Percentiles rank a stretch among this genome's conserved stretches.
These are phyloP conservation scores for Carex scoparia DNA, from an alignment of 176 grass and related monocot species.

Conservation along the genomic window DNA sequence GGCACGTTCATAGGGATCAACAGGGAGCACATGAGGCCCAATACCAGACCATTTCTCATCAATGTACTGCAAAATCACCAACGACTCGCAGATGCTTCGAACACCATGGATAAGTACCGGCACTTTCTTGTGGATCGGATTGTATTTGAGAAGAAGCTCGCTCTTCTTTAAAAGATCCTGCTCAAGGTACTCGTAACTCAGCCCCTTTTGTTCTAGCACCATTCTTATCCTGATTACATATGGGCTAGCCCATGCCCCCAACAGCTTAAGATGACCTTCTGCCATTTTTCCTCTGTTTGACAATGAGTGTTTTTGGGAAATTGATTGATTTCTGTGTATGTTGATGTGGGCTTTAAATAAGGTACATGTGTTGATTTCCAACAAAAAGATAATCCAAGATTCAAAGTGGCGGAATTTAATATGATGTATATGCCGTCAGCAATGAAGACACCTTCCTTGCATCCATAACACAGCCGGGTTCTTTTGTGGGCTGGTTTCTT, in stretches of 20 bases:
- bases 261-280: constrained; percentile 13
- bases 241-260: constrained; percentile 18
- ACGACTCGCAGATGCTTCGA: constrained; percentile 16
- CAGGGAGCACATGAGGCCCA: constrained; percentile 2
- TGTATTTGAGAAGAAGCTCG: constrained; percentile 25
- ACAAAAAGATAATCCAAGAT: no score
- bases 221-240: constrained; percentile 2
- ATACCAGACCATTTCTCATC: constrained; percentile 10
- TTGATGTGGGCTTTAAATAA: no score
- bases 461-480: no score
- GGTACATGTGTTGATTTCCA: no score
- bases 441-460: not conserved
- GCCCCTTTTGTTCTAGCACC: constrained; percentile 10
- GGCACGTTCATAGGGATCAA: constrained; percentile 21
- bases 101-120: constrained; percentile 21
- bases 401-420: no score
- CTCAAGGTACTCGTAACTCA: constrained; percentile 19
- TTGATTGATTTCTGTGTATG: no score
- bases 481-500: not conserved
- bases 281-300: constrained; percentile 2
- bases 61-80: constrained; percentile 26
- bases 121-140: constrained; percentile 22
- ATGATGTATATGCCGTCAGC: constrained; percentile 8
- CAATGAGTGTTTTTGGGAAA: not conserved
- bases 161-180: constrained; percentile 10